Evolutionary conservation across 1,284 basidiomycete species (phyloP).

Genomic region (Veloporphyrellus conicus): DNA sequence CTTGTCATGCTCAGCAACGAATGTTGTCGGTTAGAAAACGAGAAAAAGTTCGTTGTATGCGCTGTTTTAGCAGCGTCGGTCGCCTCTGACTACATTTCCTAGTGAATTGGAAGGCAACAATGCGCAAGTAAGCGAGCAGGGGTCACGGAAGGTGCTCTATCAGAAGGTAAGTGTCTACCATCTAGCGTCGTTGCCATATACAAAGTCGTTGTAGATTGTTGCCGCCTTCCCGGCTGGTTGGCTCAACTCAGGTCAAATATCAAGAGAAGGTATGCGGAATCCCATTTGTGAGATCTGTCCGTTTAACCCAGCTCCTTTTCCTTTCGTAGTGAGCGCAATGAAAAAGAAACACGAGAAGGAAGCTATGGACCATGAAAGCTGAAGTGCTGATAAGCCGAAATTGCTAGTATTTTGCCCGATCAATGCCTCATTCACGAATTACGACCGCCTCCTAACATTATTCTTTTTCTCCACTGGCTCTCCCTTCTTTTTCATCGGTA

Average conservation of each 20-base stretch:
- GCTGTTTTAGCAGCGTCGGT: neutral
- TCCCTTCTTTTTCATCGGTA: neutral
- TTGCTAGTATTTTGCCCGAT: neutral
- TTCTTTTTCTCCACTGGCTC: slow-evolving; percentile 6
- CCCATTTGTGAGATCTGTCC: neutral
- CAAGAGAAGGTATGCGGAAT: slow-evolving; percentile 45
- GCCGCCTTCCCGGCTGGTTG: slow-evolving; percentile 54
- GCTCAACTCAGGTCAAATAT: slow-evolving; percentile 53
- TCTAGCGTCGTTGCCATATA: neutral
- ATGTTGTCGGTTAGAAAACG: slow-evolving; percentile 73
- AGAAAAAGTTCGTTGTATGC: slow-evolving; percentile 65
- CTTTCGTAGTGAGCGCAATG: slow-evolving; percentile 62
- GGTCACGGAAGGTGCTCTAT: slow-evolving; percentile 68
- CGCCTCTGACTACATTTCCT: neutral
- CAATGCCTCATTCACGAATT: neutral
- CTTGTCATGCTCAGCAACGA: slow-evolving; percentile 77
- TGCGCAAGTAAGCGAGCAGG: slow-evolving; percentile 73
- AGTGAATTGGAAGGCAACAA: slow-evolving; percentile 65
- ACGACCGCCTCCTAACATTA: slow-evolving; percentile 21
- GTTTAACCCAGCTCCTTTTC: neutral
- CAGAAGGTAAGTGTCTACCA: slow-evolving; percentile 50
- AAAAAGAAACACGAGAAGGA: slow-evolving; percentile 72
- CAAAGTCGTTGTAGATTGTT: slow-evolving; percentile 50
- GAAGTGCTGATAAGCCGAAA: slow-evolving; percentile 2
- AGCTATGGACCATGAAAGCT: slow-evolving; percentile 48